A percentile compares a stretch with the other conserved stretches of the same genome.
phyloP scores from a whole-genome alignment of 768 basidiomycete genomes.

The Xanthoconium purpureum region DNA sequence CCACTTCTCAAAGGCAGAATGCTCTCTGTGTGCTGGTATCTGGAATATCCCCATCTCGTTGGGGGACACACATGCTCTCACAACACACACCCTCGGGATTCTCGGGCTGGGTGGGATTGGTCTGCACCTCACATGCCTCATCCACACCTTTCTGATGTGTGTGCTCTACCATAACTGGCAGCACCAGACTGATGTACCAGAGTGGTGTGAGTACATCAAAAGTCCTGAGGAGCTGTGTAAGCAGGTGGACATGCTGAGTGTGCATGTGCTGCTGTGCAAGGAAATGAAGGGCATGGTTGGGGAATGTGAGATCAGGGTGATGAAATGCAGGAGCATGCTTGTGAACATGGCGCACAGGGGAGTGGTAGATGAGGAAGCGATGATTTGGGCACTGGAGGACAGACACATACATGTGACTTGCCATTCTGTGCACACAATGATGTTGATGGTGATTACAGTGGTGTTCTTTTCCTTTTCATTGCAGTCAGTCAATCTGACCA shows the following conservation, averaged over 20 bases:
- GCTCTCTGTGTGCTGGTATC: conserved; percentile 43
- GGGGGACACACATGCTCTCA: conserved; percentile 56
- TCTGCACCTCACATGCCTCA: conserved; percentile 63
- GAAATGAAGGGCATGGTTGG: conserved; percentile 74
- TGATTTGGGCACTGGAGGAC: conserved; percentile 80
- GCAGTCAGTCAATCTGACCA: too few relatives aligned
- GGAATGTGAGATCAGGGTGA: conserved; percentile 67
- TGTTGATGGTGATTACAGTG: too few relatives aligned
- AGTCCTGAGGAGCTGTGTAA: conserved; percentile 59
- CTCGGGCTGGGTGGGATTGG: conserved; percentile 81
- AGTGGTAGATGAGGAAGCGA: conserved; percentile 81
- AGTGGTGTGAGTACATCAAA: conserved; percentile 77
- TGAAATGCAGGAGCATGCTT: conserved; percentile 77
- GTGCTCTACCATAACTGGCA: conserved; percentile 76
- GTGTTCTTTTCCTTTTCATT: too few relatives aligned
- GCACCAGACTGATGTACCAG: conserved; percentile 53
- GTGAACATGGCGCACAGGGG: conserved; percentile 89
- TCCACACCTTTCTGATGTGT: conserved; percentile 83
- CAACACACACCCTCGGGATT: conserved; percentile 66
- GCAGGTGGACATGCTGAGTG: conserved; percentile 77
- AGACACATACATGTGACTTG: conserved; percentile 67
- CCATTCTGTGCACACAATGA: neutral
- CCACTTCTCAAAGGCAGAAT: conserved; percentile 66
- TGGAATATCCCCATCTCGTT: conserved; percentile 60
- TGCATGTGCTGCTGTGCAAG: conserved; percentile 76